Evolutionary conservation across 306 rosid genomes (phyloP).

Genomic region (Sindora glabra): DNA sequence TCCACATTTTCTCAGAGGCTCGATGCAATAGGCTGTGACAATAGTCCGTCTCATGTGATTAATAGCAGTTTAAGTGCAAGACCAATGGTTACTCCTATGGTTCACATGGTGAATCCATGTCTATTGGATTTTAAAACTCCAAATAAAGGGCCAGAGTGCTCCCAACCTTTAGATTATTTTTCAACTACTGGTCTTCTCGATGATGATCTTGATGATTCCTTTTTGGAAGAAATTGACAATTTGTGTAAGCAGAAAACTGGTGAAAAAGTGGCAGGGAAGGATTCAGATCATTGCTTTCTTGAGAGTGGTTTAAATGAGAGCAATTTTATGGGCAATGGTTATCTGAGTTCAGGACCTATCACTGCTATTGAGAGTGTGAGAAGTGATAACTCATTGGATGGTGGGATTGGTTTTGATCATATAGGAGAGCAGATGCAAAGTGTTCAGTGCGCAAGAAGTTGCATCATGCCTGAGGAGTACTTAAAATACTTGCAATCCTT

Average conservation of each 20-base stretch:
- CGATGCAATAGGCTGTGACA: conserved; percentile 4
- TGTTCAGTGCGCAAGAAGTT: conserved; percentile 9
- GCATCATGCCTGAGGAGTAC: conserved; percentile 68
- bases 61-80: not conserved
- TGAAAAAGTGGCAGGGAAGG: conserved; percentile 16
- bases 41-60: not conserved
- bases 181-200: conserved; percentile 24
- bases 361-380: conserved; percentile 7
- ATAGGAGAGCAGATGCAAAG: conserved; percentile 14
- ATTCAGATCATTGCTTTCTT: not conserved
- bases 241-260: conserved; percentile 52
- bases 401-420: conserved; percentile 15
- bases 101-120: not conserved
- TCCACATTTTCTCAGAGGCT: not conserved
- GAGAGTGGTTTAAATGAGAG: conserved; percentile 8
- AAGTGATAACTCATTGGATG: conserved; percentile 23
- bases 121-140: conserved; percentile 40
- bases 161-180: conserved; percentile 24
- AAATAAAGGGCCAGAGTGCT: conserved; percentile 22
- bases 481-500: conserved; percentile 51
- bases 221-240: conserved; percentile 60
- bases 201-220: conserved; percentile 61
- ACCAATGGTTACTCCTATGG: not conserved
- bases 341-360: conserved; percentile 1
- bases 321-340: conserved; percentile 7